These are phyloP conservation scores for Stereum hirsutum DNA, from an alignment of 1,284 basidiomycete genomes.

Conservation along the genomic window DNA sequence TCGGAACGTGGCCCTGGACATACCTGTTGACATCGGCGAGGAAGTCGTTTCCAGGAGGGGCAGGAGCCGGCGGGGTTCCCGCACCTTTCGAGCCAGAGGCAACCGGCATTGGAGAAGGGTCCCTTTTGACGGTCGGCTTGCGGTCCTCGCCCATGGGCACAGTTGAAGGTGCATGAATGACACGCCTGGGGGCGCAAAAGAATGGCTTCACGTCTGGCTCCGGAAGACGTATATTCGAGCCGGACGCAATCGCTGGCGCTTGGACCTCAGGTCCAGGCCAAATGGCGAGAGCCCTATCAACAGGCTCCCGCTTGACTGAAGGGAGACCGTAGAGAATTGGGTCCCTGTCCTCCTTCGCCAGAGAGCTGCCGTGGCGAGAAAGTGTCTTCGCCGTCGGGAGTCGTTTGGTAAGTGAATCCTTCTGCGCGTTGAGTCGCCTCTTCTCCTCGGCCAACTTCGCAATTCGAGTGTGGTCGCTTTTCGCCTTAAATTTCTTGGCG, in stretches of 20 bases:
- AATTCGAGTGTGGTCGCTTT: too few relatives aligned
- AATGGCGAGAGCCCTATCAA: too few relatives aligned
- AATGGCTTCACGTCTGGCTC: neutral
- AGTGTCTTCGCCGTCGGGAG: too few relatives aligned
- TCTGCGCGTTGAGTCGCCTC: too few relatives aligned
- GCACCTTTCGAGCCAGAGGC: conserved; percentile 13
- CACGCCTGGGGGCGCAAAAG: neutral
- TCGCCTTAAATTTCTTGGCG: too few relatives aligned
- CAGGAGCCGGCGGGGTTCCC: neutral
- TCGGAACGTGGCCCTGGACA: conserved; percentile 9
- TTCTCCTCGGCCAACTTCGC: too few relatives aligned
- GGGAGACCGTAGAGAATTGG: too few relatives aligned
- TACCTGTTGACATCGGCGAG: neutral
- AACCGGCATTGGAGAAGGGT: conserved; percentile 1
- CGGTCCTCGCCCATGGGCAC: neutral
- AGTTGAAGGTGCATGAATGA: neutral
- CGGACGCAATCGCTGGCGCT: neutral
- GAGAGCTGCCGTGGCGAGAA: too few relatives aligned
- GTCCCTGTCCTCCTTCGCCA: too few relatives aligned
- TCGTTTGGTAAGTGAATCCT: too few relatives aligned
- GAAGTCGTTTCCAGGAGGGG: neutral
- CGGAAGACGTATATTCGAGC: neutral
- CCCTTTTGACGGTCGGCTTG: neutral
- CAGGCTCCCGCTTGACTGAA: too few relatives aligned
- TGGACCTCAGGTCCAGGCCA: too few relatives aligned